A percentile compares a stretch with the other conserved stretches of the same genome.
Evolutionary conservation across 176 grass and related monocot species (phyloP).

Genomic region (Musa acuminata): DNA sequence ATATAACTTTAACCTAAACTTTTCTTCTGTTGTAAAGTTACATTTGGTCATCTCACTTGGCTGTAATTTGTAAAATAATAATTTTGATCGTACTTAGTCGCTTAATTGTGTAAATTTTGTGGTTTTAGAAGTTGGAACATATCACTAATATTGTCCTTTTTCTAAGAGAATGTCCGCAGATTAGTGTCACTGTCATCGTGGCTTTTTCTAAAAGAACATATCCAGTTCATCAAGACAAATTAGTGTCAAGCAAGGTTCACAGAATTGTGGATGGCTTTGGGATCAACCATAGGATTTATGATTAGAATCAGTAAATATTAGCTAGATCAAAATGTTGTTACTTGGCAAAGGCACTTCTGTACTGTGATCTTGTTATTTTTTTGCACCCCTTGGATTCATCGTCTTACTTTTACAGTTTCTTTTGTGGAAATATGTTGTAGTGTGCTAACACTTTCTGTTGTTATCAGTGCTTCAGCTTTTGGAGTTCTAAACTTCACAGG

Average conservation of each 20-base stretch:
- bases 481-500: constrained; percentile 79
- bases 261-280: too few relatives aligned
- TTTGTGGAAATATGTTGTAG: constrained; percentile 12
- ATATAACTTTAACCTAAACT: background rate
- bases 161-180: background rate
- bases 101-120: background rate
- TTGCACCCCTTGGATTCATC: background rate
- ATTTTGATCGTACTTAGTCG: background rate
- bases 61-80: background rate
- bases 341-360: background rate
- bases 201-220: background rate
- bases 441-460: constrained; percentile 28
- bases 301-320: too few relatives aligned
- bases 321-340: background rate
- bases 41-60: background rate
- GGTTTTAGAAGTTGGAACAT: background rate
- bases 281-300: too few relatives aligned
- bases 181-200: background rate
- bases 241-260: too few relatives aligned
- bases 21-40: background rate
- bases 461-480: constrained; percentile 64
- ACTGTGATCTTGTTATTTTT: background rate
- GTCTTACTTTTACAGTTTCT: background rate
- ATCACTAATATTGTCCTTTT: background rate
- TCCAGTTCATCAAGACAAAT: background rate